Evolutionary conservation across 495 filamentous ascomycete genomes (phyloP).

Genomic region (Aspergillus sparsus): DNA sequence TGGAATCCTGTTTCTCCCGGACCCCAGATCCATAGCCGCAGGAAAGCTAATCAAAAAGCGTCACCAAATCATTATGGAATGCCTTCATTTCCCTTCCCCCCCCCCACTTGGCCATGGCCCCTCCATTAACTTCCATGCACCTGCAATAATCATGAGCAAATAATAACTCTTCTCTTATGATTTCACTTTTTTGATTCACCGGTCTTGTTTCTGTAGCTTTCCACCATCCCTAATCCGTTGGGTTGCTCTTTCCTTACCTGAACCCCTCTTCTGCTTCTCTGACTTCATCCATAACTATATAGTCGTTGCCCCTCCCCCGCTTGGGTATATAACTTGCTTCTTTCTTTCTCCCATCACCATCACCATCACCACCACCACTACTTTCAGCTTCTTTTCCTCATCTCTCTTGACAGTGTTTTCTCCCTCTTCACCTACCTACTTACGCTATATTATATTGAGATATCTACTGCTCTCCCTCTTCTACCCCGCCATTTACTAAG

Average conservation of each 20-base stretch:
- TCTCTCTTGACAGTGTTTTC: constrained; percentile 6
- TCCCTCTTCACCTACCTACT: constrained; percentile 9
- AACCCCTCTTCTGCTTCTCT: neutral
- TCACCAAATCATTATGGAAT: neutral
- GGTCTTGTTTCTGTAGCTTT: constrained; percentile 15
- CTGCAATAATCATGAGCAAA: neutral
- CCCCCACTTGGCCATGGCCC: constrained; percentile 18
- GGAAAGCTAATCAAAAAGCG: constrained; percentile 13
- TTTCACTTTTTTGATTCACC: constrained; percentile 19
- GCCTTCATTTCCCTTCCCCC: neutral
- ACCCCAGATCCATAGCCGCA: constrained; percentile 12
- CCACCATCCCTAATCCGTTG: constrained; percentile 3
- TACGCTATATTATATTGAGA: constrained; percentile 6
- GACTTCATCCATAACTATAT: constrained; percentile 9
- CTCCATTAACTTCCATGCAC: constrained; percentile 3
- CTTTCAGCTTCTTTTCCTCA: constrained; percentile 2
- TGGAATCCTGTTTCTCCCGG: constrained; percentile 16
- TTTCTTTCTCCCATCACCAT: constrained; percentile 11
- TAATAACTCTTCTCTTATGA: neutral
- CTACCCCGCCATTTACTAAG: neutral
- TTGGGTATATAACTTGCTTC: neutral
- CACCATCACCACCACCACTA: constrained; percentile 5
- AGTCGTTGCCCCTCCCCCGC: constrained; percentile 12
- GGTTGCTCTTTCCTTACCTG: constrained; percentile 10
- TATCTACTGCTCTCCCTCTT: too few species aligned